Conservation (phyloP, 2,329 filamentous ascomycete species). For the Thelonectria olida region DNA sequence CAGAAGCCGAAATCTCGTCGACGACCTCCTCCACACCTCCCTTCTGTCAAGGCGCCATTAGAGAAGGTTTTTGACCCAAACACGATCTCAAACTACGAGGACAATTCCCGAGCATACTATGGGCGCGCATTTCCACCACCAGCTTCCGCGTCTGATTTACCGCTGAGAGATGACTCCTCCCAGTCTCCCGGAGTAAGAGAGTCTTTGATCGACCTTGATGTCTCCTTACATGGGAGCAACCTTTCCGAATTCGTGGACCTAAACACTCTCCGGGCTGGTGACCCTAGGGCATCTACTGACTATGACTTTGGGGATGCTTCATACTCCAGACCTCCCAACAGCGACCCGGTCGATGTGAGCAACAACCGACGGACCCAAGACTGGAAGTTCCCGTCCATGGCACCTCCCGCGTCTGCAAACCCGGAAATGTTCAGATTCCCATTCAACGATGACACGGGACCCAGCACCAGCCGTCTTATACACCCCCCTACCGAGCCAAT, state of each 20-base stretch:
- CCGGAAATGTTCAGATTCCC: constrained; percentile 63
- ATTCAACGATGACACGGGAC: constrained; percentile 48
- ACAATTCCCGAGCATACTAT: constrained; percentile 71
- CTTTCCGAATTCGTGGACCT: constrained; percentile 68
- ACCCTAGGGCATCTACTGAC: constrained; percentile 58
- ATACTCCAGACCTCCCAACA: constrained; percentile 61
- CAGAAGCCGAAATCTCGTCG: constrained; percentile 63
- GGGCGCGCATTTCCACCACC: constrained; percentile 54
- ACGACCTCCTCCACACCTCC: constrained; percentile 66
- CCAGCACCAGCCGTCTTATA: constrained; percentile 53
- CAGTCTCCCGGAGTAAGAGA: constrained; percentile 63
- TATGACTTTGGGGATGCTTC: constrained; percentile 56
- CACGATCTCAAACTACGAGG: constrained; percentile 70
- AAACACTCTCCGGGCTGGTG: constrained; percentile 65
- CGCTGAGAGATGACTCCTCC: constrained; percentile 64
- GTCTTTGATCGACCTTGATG: constrained; percentile 72
- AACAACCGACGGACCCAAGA: constrained; percentile 62
- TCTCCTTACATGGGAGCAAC: constrained; percentile 64
- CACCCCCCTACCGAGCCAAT: constrained; percentile 64
- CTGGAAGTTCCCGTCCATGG: constrained; percentile 67
- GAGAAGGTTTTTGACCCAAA: constrained; percentile 74
- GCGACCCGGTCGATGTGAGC: constrained; percentile 66
- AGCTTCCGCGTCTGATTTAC: constrained; percentile 61
- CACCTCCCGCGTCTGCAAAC: constrained; percentile 60
- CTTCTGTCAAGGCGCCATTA: constrained; percentile 66